A percentile compares a stretch with the other conserved stretches of the same genome.
Evolutionary conservation across 2,329 filamentous ascomycete species (phyloP).

Genomic region (Trichoderma aggressivum): DNA sequence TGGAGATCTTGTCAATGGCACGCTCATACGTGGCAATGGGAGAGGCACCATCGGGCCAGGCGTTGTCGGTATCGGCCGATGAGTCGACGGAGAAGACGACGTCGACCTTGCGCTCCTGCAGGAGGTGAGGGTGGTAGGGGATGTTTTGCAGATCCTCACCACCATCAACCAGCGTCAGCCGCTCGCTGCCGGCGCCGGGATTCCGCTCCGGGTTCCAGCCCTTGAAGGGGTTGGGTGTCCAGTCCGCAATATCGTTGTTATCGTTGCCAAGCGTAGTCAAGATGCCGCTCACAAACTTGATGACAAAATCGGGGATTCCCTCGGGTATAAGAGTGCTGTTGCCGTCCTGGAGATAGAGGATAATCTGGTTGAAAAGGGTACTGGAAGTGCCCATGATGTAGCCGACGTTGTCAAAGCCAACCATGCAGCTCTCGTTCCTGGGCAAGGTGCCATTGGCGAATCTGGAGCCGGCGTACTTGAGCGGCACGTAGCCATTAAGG

Average conservation of each 20-base stretch:
- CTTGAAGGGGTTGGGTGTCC: slow-evolving; percentile 57
- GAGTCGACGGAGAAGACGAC: slow-evolving; percentile 65
- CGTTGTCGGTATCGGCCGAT: slow-evolving; percentile 54
- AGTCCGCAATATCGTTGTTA: slow-evolving; percentile 74
- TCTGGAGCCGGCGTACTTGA: slow-evolving; percentile 57
- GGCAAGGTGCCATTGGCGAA: slow-evolving; percentile 49
- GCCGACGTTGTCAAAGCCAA: slow-evolving; percentile 74
- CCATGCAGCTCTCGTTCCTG: slow-evolving; percentile 45
- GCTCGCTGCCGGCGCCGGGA: slow-evolving; percentile 41
- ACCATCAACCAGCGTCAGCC: slow-evolving; percentile 74
- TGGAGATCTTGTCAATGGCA: slow-evolving; percentile 45
- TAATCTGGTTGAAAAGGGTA: slow-evolving; percentile 69
- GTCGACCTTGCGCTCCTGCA: slow-evolving; percentile 51
- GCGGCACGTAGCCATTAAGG: slow-evolving; percentile 57
- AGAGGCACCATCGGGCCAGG: slow-evolving; percentile 61
- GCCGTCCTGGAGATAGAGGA: slow-evolving; percentile 62
- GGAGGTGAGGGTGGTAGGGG: slow-evolving; percentile 63
- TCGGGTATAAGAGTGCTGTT: slow-evolving; percentile 47
- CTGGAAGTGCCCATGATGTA: slow-evolving; percentile 82
- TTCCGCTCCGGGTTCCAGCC: slow-evolving; percentile 48
- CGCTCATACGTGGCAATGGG: slow-evolving; percentile 57
- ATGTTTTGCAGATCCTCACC: slow-evolving; percentile 79
- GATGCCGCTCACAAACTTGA: slow-evolving; percentile 47
- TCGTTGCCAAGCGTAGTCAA: slow-evolving; percentile 53
- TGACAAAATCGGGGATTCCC: slow-evolving; percentile 39